Evolutionary conservation across 2,329 filamentous ascomycete genomes (phyloP), one percentile per base, ranked within the genome.

Genomic region (Colletotrichum sp.): DNA sequence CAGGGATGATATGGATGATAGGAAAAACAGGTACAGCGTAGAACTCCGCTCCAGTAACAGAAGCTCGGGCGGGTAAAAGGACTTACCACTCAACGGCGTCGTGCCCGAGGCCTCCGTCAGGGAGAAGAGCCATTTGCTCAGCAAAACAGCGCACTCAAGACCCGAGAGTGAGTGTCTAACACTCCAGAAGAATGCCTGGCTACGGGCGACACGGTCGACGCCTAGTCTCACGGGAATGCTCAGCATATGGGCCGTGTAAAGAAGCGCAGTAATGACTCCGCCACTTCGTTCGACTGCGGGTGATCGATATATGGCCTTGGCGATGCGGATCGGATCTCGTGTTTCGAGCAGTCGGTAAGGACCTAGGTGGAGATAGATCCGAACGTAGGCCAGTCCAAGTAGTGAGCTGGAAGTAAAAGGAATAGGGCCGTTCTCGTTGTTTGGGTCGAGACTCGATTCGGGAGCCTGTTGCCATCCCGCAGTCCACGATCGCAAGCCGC

Each of bases 171-270:
- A 89, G 68, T 91, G 89, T n/a, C 90, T 85, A 4, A 90, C 89
- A 6, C 88, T 90, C 89, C 90, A 91, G 64, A 90, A 88, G 60
- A 90, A 89, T 0, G 89, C 88, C 67, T 91, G 89, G 18, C 88
- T 91, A 18, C 88, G 83, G 0, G 89, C 89, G 1, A 91, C 89
- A 16, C 88, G 86, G 68, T 90, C 88, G 18, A 92, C 87, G 0
- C 90, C 90, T 0, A 91, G 79, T 26, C 90, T 83, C 7, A 92
- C 90, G 0, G 90, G 90, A 0, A 91, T 90, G 64, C 89, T 90
- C 0, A 91, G 82, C 9, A 89, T 88, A 62, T 92, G 90, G 1
- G 88, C 87, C 1, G 89, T 86, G 76, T 91, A 90, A 0, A 91
- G 82, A 2, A 90, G 83, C 0, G 90, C 89, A 0, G 87, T 85